Conservation (phyloP, 495 filamentous ascomycete genomes). For the Penicillium bialowiezense region DNA sequence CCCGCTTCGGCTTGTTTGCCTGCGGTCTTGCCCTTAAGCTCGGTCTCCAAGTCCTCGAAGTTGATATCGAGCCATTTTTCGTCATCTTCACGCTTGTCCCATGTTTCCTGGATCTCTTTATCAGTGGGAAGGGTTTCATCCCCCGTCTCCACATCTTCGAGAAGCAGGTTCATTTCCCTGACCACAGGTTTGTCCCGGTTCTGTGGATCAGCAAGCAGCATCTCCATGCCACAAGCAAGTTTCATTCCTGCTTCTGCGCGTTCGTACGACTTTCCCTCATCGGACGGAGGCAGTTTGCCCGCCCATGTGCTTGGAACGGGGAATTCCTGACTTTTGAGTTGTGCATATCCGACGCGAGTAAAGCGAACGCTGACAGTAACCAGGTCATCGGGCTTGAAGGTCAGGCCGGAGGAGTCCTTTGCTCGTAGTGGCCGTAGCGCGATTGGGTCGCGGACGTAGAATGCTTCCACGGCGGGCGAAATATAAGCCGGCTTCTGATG, state of each 20-base stretch:
- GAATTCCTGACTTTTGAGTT: conserved; percentile 89
- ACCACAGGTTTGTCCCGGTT: conserved; percentile 62
- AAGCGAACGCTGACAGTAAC: conserved; percentile 76
- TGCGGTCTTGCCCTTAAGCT: conserved; percentile 59
- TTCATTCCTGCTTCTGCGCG: conserved; percentile 84
- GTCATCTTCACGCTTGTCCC: conserved; percentile 69
- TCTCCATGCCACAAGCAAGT: conserved; percentile 84
- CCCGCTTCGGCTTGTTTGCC: conserved; percentile 28
- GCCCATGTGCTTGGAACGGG: conserved; percentile 62
- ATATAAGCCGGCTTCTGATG: conserved; percentile 69
- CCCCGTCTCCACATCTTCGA: conserved; percentile 68
- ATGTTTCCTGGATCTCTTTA: conserved; percentile 61
- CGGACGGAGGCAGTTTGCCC: conserved; percentile 32
- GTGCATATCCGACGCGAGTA: conserved; percentile 86
- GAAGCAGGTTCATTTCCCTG: conserved; percentile 68
- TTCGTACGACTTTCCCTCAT: conserved; percentile 35
- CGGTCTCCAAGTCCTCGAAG: conserved; percentile 81
- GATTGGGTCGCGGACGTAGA: conserved; percentile 87
- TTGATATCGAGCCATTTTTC: conserved; percentile 94
- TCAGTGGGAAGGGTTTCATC: conserved; percentile 65
- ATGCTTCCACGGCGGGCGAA: conserved; percentile 81
- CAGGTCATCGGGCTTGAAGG: conserved; percentile 73
- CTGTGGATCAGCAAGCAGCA: conserved; percentile 67
- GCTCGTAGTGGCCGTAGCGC: conserved; percentile 65
- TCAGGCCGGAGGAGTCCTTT: conserved; percentile 39